phyloP scores from a whole-genome alignment of 2,329 filamentous ascomycete genomes.

The Colletotrichum endophyticum region DNA sequence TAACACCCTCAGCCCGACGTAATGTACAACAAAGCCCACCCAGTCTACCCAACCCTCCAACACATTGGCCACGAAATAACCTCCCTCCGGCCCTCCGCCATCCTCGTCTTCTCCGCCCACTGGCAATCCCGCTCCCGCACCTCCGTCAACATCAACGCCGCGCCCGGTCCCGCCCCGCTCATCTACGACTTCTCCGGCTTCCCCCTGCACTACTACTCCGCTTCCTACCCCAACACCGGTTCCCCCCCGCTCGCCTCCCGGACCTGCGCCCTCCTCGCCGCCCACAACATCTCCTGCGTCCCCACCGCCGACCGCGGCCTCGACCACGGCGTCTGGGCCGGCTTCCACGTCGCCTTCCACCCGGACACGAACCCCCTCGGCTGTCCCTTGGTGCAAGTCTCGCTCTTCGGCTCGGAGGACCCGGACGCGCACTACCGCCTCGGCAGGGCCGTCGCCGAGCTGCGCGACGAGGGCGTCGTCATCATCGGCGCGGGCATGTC shows the following conservation, averaged over 20 bases:
- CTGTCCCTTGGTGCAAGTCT: conserved; percentile 76
- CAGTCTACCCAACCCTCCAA: conserved; percentile 68
- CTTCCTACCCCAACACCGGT: conserved; percentile 69
- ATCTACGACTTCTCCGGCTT: conserved; percentile 82
- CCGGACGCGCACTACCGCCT: conserved; percentile 70
- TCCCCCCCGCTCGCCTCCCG: conserved; percentile 62
- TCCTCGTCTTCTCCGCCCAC: conserved; percentile 80
- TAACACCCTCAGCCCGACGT: conserved; percentile 58
- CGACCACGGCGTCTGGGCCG: conserved; percentile 78
- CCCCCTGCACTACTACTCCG: conserved; percentile 71
- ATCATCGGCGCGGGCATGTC: conserved; percentile 79
- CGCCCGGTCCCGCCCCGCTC: conserved; percentile 62
- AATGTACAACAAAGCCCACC: conserved; percentile 72
- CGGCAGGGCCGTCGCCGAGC: conserved; percentile 67
- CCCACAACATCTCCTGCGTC: conserved; percentile 62
- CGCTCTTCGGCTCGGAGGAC: conserved; percentile 69
- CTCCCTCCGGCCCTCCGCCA: conserved; percentile 70
- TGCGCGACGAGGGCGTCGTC: conserved; percentile 71
- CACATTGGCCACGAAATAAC: conserved; percentile 74
- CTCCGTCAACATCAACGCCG: conserved; percentile 68
- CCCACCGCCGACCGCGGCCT: conserved; percentile 67
- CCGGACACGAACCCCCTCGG: conserved; percentile 65
- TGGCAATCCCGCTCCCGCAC: conserved; percentile 67
- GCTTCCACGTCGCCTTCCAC: conserved; percentile 69
- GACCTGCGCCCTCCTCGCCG: conserved; percentile 58